A percentile compares a stretch with the other conserved stretches of the same genome.
These are phyloP conservation scores for Colletotrichum scovillei DNA, from an alignment of 2,329 filamentous ascomycete species.

Conservation along the genomic window DNA sequence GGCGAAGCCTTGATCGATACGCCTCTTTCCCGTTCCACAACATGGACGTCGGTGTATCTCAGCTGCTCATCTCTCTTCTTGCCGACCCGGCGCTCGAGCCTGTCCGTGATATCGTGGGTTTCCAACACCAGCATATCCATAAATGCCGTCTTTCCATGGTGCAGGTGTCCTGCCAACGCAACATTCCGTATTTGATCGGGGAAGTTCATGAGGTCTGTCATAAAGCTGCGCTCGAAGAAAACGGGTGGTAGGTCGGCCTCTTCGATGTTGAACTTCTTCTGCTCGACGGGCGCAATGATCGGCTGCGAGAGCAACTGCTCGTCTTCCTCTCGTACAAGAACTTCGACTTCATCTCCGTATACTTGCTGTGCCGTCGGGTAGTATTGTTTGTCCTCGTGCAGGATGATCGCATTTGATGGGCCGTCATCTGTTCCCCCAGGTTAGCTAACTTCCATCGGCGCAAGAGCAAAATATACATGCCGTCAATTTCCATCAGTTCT, in stretches of 20 bases:
- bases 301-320: conserved; percentile 91
- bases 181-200: conserved; percentile 95
- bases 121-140: conserved; percentile 98
- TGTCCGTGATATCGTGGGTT: conserved; percentile 87
- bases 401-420: conserved; percentile 94
- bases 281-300: conserved; percentile 91
- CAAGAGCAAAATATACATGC: conserved; percentile 52
- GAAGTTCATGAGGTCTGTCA: conserved; percentile 96
- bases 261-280: conserved; percentile 96
- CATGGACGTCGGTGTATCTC: conserved; percentile 92
- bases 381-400: conserved; percentile 99
- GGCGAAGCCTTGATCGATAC: conserved; percentile 92
- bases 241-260: conserved; percentile 92
- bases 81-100: conserved; percentile 83
- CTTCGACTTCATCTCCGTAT: conserved; percentile 94
- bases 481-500: conserved; percentile 94
- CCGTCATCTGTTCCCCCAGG: conserved; percentile 62
- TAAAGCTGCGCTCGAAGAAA: conserved; percentile 88
- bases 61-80: conserved; percentile 89
- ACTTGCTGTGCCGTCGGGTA: conserved; percentile 98
- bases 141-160: conserved; percentile 97
- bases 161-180: conserved; percentile 90
- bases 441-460: not conserved
- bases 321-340: conserved; percentile 96
- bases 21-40: conserved; percentile 89